Percentiles rank a stretch among this genome's conserved stretches.
These are phyloP conservation scores for Solanum phureja DNA, from an alignment of 257 asterid species.

Conservation along the genomic window DNA sequence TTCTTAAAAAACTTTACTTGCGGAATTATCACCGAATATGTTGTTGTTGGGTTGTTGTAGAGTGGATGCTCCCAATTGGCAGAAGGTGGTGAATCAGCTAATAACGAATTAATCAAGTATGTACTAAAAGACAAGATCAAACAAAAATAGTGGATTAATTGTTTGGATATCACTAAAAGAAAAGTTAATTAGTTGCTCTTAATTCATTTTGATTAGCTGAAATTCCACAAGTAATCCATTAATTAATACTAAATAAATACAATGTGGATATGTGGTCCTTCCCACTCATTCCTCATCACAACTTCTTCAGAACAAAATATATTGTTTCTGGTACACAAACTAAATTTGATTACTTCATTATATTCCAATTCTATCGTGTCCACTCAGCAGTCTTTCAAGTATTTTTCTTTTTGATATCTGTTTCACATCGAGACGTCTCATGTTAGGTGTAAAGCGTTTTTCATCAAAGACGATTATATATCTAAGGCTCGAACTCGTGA, in stretches of 20 bases:
- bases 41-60: background rate
- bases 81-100: background rate
- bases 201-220: background rate
- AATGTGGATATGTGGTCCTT: slow-evolving; percentile 26
- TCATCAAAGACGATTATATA: too few species aligned
- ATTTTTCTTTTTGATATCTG: background rate
- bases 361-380: background rate
- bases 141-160: background rate
- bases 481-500: fast-evolving
- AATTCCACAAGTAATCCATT: background rate
- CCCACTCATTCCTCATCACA: background rate
- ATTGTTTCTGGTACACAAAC: background rate
- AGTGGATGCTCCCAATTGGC: background rate
- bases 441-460: fast-evolving
- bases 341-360: background rate
- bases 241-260: background rate
- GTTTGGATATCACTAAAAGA: background rate
- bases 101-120: background rate
- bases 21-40: too few species aligned
- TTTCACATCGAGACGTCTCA: background rate
- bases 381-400: background rate
- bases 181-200: background rate
- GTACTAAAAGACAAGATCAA: background rate
- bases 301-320: background rate
- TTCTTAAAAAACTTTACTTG: too few species aligned